phyloP scores from a whole-genome alignment of 352 stramenopile species.

The Thraustochytrium striatum region DNA sequence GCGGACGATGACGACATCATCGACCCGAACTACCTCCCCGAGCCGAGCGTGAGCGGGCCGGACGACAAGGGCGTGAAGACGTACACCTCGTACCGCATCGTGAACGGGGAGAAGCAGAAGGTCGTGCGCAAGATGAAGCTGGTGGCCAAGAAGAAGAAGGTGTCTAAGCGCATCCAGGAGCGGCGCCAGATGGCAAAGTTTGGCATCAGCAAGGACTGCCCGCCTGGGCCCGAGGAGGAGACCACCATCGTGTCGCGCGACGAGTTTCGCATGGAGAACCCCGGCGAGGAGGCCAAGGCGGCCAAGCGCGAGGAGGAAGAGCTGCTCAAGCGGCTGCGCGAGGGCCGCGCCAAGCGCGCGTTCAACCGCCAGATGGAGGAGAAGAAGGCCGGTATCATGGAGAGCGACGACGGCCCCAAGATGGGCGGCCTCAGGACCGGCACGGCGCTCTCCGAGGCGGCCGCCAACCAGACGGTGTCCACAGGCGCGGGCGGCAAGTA shows the following conservation, averaged over 20 bases:
- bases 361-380: slow-evolving; percentile 40
- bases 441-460: slow-evolving; percentile 36
- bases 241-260: slow-evolving; percentile 38
- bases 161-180: slow-evolving; percentile 48
- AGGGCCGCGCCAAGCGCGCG: not conserved
- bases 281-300: slow-evolving; percentile 40
- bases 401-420: not conserved
- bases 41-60: slow-evolving; percentile 23
- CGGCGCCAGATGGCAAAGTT: slow-evolving; percentile 20
- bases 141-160: slow-evolving; percentile 47
- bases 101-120: slow-evolving; percentile 48
- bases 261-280: slow-evolving; percentile 35
- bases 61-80: slow-evolving; percentile 49
- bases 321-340: slow-evolving; percentile 37
- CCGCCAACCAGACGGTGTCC: not conserved
- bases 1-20: slow-evolving; percentile 44
- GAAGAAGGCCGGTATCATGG: slow-evolving; percentile 21
- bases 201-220: slow-evolving; percentile 15
- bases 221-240: slow-evolving; percentile 33
- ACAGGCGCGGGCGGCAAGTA: slow-evolving; percentile 15
- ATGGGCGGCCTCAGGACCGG: slow-evolving; percentile 45
- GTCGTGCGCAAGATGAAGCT: slow-evolving; percentile 41
- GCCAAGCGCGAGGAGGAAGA: slow-evolving; percentile 41
- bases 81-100: slow-evolving; percentile 22
- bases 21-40: slow-evolving; percentile 35